Evolutionary conservation across 2,329 filamentous ascomycete genomes (phyloP).

Genomic region (Fusarium agapanthi): DNA sequence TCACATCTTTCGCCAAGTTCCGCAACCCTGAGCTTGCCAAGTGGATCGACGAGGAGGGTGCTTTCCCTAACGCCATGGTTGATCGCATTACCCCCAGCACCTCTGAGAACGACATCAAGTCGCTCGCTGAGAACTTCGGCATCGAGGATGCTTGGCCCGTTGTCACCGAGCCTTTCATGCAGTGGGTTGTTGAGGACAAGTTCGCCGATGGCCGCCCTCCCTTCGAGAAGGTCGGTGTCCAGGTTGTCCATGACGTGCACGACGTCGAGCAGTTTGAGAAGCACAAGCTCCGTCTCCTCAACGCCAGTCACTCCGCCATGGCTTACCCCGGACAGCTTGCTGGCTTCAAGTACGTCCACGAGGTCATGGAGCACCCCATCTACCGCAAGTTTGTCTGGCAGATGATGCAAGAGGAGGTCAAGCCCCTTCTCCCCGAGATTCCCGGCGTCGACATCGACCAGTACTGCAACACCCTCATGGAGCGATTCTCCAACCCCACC

Average conservation of each 20-base stretch:
- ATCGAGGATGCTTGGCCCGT: conserved; percentile 63
- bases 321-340: conserved; percentile 61
- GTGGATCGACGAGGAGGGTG: conserved; percentile 58
- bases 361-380: conserved; percentile 59
- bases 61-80: conserved; percentile 65
- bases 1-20: conserved; percentile 58
- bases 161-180: conserved; percentile 64
- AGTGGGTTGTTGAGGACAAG: conserved; percentile 64
- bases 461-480: conserved; percentile 62
- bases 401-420: conserved; percentile 65
- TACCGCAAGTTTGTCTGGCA: conserved; percentile 59
- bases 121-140: conserved; percentile 55
- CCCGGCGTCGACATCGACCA: conserved; percentile 59
- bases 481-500: conserved; percentile 64
- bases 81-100: conserved; percentile 65
- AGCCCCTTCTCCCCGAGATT: conserved; percentile 60
- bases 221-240: conserved; percentile 62
- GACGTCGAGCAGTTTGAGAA: conserved; percentile 64
- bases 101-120: conserved; percentile 53
- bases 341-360: conserved; percentile 63
- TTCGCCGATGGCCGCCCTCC: conserved; percentile 60
- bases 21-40: conserved; percentile 57
- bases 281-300: conserved; percentile 65
- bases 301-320: conserved; percentile 62
- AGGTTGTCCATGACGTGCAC: conserved; percentile 61